Evolutionary conservation across 140 eudicot genomes (phyloP), one percentile per base, ranked within the genome.

Genomic region (Bidens hawaiensis): DNA sequence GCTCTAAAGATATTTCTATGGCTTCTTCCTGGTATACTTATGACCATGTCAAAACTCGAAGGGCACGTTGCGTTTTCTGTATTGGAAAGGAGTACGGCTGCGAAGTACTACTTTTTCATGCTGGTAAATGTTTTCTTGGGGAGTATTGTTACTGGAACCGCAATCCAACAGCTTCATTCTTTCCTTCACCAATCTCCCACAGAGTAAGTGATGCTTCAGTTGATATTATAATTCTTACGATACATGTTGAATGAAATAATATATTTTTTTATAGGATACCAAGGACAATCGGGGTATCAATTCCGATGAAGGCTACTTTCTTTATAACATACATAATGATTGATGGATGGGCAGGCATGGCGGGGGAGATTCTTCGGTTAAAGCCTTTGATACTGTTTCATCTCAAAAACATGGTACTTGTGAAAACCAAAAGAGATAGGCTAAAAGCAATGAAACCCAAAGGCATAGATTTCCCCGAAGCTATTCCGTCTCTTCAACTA

Each of bases 301-400:
- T 93, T 68, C 99, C 99, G 24, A 81, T 78, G 95, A 93, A 93
- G 67, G 99, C 96, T 50, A 93, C 99, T 45, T 93, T 93, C 76
- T 93, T 93, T 63, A 85, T 93, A 12, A 93, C 99, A 26, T 93
- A 84, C 59, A 85, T 88, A 72, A 93, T 93, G 99, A 84, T 93
- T 60, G 99, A 93, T 60, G 99, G 99, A 41, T 93, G 99, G 96
- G 99, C 99, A 16, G 99, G 96, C 42, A 93, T 93, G 62, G 99
- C 99, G 5, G 77, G 96, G 31, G 99, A 93, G 75, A 93, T 93
- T 66, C 95, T 93, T n/a, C 81, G 95, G 42, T 77, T 93, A 76
- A 93, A 93, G 58, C 90, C 90, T 5, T 70, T 93, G 42, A 78
- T 93, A 38, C 82, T 93, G 68, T 93, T 80, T 67, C 99, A 93